These are phyloP conservation scores for Vaccinium corymbosum DNA, from an alignment of 148 eudicot species.

Conservation along the genomic window DNA sequence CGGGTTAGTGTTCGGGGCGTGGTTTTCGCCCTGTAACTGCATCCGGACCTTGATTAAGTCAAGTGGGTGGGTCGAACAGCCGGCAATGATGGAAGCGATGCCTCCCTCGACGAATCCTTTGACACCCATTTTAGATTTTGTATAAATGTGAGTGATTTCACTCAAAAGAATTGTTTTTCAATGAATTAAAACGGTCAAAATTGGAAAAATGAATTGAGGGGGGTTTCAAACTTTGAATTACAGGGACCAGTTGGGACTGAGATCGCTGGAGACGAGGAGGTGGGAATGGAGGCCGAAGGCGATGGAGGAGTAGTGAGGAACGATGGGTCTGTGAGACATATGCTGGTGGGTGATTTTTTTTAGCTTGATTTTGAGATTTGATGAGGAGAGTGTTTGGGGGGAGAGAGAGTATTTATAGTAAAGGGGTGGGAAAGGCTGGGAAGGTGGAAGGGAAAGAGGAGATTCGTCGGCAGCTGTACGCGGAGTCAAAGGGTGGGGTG, in stretches of 20 bases:
- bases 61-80: slow-evolving; percentile 58
- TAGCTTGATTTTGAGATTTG: neutral
- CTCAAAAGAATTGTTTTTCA: neutral
- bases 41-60: slow-evolving; percentile 59
- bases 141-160: neutral
- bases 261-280: slow-evolving; percentile 7
- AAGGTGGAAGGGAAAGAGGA: no score
- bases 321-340: slow-evolving; percentile 74
- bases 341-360: slow-evolving; percentile 9
- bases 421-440: no score
- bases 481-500: no score
- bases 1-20: neutral
- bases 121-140: slow-evolving; percentile 27
- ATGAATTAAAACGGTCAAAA: neutral
- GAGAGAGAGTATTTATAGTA: no score
- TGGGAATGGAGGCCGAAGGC: slow-evolving; percentile 37
- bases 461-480: no score
- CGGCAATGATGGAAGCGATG: slow-evolving; percentile 51
- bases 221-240: neutral
- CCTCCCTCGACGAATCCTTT: slow-evolving; percentile 65
- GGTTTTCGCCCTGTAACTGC: slow-evolving; percentile 57
- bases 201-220: neutral
- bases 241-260: slow-evolving; percentile 31
- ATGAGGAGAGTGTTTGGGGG: no score
- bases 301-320: slow-evolving; percentile 31